Evolutionary conservation across 2,329 filamentous ascomycete genomes (phyloP), one percentile per base, ranked within the genome.

Genomic region (Arthrobotrys sphaeroides): DNA sequence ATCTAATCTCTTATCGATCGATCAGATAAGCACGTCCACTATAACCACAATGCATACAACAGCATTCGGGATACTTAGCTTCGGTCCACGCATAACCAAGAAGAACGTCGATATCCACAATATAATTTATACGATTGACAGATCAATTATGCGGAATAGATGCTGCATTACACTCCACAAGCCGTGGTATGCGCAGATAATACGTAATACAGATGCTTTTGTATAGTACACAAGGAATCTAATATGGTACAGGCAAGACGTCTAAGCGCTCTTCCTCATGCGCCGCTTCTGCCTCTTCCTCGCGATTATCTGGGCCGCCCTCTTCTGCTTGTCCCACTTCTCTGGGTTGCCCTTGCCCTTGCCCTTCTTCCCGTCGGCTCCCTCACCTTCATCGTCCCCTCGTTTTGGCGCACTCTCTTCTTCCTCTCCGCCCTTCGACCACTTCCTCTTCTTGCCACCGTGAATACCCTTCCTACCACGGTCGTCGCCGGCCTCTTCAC

Each of bases 341-440:
- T 33, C 64, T 53, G 36, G 65, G 26, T 67, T 77, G 10, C 18
- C 62, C 31, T 51, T 77, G 7, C 33, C 77, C 59, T 73, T 78
- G 24, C 45, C 51, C 33, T 64, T 78, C 78, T 38, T 79, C 73
- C 43, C 79, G 77, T 33, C 78, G 78, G 5, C 13, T 26, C 57
- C 26, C 33, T 24, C 22, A n/a, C 69, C 51, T 38, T 77, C 36
- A 51, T 31, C 18, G 3, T 80, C 77, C 36, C 81, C 79, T 20
- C 78, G 69, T 33, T 78, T 78, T n/a, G 77, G 67, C 26, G 81
- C 77, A n/a, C 78, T 78, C 16, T 77, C 77, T n/a, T 77, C 77
- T n/a, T 77, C 78, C 13, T 83, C 77, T 42, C 28, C 73, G 43
- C 61, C 51, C 64, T 64, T 36, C 78, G 79, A 20, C 78, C 78